Evolutionary conservation across 176 grass and related monocot genomes (phyloP).

Genomic region (Hordeum marinum): DNA sequence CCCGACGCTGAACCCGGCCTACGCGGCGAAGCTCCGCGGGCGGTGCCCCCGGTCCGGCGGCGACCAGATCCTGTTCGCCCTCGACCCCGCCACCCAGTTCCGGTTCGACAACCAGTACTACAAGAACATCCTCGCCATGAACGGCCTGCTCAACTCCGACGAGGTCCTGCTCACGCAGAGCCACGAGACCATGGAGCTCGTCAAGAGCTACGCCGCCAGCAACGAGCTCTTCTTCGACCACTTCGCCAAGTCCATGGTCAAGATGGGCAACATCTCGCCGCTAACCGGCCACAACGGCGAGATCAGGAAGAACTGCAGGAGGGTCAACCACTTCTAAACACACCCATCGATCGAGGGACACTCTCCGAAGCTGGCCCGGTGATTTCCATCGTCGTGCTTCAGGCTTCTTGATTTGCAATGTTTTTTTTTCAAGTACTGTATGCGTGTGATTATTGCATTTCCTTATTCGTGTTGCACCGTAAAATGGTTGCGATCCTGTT

Average conservation of each 20-base stretch:
- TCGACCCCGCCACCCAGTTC: slow-evolving; percentile 41
- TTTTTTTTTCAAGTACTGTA: background rate
- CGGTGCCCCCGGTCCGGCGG: slow-evolving; percentile 61
- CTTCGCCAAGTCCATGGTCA: slow-evolving; percentile 70
- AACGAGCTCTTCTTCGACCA: slow-evolving; percentile 49
- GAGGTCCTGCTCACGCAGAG: slow-evolving; percentile 61
- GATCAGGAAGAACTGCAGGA: slow-evolving; percentile 68
- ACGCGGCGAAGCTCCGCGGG: slow-evolving; percentile 41
- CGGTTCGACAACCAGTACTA: slow-evolving; percentile 71
- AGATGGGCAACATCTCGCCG: slow-evolving; percentile 67
- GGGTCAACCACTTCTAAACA: slow-evolving; percentile 37
- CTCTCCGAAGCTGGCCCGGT: background rate
- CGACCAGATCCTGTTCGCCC: slow-evolving; percentile 68
- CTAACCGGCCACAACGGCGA: slow-evolving; percentile 46
- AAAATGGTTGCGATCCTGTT: slow-evolving; percentile 1
- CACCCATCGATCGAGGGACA: too few species aligned
- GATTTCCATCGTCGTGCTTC: background rate
- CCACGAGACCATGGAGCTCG: slow-evolving; percentile 46
- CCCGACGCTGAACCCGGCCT: slow-evolving; percentile 42
- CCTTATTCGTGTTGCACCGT: background rate
- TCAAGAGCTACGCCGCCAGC: slow-evolving; percentile 45
- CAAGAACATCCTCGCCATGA: slow-evolving; percentile 40
- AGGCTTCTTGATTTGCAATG: background rate
- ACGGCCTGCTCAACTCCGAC: slow-evolving; percentile 65
- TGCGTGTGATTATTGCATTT: background rate